Evolutionary conservation across 306 rosid genomes (phyloP).

Genomic region (Vachellia pachyceras): DNA sequence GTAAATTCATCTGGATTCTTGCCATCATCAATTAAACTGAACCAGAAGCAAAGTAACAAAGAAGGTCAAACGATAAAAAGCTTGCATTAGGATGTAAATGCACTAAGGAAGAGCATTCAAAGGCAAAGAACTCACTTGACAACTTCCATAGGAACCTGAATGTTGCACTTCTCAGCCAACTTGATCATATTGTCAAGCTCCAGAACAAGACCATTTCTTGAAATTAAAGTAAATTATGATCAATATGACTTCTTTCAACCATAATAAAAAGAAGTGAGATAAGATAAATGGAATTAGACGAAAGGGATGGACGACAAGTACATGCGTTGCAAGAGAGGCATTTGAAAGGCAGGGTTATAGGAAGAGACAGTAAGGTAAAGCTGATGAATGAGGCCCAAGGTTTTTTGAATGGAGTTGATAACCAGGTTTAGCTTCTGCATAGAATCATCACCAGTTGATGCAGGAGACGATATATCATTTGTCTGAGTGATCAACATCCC

Average conservation of each 20-base stretch:
- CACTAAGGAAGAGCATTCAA: conserved; percentile 30
- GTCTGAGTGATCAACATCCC: conserved; percentile 59
- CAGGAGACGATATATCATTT: conserved; percentile 52
- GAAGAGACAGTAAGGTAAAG: conserved; percentile 89
- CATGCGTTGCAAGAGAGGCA: conserved; percentile 91
- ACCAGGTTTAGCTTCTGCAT: conserved; percentile 83
- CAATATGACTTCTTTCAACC: background rate
- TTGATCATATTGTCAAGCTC: conserved; percentile 92
- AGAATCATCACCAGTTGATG: conserved; percentile 63
- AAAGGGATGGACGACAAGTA: conserved; percentile 43
- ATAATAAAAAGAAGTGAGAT: background rate
- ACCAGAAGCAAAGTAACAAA: conserved; percentile 29
- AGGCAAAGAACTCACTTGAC: conserved; percentile 68
- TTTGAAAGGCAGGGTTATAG: conserved; percentile 81
- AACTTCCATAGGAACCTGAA: conserved; percentile 96
- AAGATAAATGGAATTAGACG: conserved; percentile 6
- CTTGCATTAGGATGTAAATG: conserved; percentile 5
- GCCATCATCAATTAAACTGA: conserved; percentile 92
- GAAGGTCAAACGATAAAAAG: conserved; percentile 6
- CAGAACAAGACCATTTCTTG: conserved; percentile 82
- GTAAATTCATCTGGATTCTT: conserved; percentile 98
- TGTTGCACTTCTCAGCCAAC: conserved; percentile 85
- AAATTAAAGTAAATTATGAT: conserved; percentile 20
- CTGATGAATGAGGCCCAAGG: conserved; percentile 88
- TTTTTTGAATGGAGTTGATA: conserved; percentile 83